A percentile compares a stretch with the other conserved stretches of the same genome.
Conservation (phyloP, 352 stramenopile species). For the Halophytophthora polymorphica region DNA sequence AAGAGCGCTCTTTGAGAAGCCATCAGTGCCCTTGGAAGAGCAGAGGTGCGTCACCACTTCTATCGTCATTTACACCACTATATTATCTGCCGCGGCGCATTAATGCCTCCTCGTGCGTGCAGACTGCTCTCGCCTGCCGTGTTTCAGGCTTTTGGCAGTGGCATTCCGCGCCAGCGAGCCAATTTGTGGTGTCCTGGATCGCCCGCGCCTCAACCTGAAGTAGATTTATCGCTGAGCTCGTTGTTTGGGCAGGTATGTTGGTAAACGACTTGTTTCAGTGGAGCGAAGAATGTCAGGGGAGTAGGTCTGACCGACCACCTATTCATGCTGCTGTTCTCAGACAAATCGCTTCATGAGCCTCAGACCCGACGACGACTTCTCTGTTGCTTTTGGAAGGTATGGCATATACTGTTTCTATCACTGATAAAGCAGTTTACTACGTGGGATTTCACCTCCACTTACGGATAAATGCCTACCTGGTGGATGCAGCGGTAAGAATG, state of each 20-base stretch:
- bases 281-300: neutral
- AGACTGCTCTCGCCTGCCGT: slow-evolving; percentile 27
- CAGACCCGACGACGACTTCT: neutral
- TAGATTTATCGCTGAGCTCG: slow-evolving; percentile 13
- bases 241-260: slow-evolving; percentile 19
- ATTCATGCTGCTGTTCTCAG: neutral
- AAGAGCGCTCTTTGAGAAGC: slow-evolving; percentile 26
- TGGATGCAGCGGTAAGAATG: slow-evolving; percentile 5
- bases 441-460: neutral
- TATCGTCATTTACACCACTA: neutral
- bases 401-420: neutral
- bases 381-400: neutral
- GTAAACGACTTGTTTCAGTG: neutral
- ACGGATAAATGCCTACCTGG: too few species aligned
- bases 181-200: slow-evolving; percentile 27
- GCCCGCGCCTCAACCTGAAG: neutral
- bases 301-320: slow-evolving; percentile 10
- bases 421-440: neutral
- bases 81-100: neutral
- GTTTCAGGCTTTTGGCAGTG: slow-evolving; percentile 25
- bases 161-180: slow-evolving; percentile 20
- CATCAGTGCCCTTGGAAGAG: slow-evolving; percentile 32
- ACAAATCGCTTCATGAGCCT: slow-evolving; percentile 7
- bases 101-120: neutral
- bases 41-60: slow-evolving; percentile 23